Conservation (phyloP, 192 early-diverging fungal genomes). For the Coemansia sp. region DNA sequence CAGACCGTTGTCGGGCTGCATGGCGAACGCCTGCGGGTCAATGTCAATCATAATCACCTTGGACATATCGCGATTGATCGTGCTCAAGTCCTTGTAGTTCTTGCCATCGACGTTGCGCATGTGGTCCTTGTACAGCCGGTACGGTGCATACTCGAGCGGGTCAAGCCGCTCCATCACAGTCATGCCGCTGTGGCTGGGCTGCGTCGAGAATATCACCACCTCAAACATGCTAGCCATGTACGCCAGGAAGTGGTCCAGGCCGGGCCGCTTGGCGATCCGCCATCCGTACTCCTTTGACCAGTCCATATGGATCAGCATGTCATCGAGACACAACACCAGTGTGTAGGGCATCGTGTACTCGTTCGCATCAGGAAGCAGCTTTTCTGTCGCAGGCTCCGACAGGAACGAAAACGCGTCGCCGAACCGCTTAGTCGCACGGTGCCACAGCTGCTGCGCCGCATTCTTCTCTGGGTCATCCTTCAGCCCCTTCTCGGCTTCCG, state of each 20-base stretch:
- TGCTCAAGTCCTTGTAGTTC: slow-evolving; percentile 82
- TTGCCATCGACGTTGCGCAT: slow-evolving; percentile 83
- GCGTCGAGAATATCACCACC: slow-evolving; percentile 92
- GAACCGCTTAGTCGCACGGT: slow-evolving; percentile 21
- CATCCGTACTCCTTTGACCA: slow-evolving; percentile 97
- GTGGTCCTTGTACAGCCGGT: slow-evolving; percentile 88
- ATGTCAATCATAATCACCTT: slow-evolving; percentile 94
- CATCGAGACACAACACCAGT: slow-evolving; percentile 91
- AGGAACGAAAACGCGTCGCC: slow-evolving; percentile 31
- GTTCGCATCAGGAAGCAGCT: slow-evolving; percentile 89
- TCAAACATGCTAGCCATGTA: slow-evolving; percentile 91
- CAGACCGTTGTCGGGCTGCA: slow-evolving; percentile 93
- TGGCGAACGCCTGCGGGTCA: slow-evolving; percentile 73
- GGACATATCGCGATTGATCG: slow-evolving; percentile 90
- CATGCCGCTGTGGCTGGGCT: slow-evolving; percentile 74
- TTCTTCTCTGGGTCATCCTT: slow-evolving; percentile 35
- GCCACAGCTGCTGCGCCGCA: slow-evolving; percentile 39
- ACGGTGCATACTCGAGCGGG: slow-evolving; percentile 80
- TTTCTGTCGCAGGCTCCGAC: slow-evolving; percentile 74
- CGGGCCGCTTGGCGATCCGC: slow-evolving; percentile 94
- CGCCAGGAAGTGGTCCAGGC: slow-evolving; percentile 91
- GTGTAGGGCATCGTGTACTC: slow-evolving; percentile 88
- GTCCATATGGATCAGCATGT: slow-evolving; percentile 87
- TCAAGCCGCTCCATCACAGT: slow-evolving; percentile 88
- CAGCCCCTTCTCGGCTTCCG: slow-evolving; percentile 36